A percentile compares a stretch with the other conserved stretches of the same genome.
Conservation (phyloP, 2,329 filamentous ascomycete species). For the Balansia obtecta region DNA sequence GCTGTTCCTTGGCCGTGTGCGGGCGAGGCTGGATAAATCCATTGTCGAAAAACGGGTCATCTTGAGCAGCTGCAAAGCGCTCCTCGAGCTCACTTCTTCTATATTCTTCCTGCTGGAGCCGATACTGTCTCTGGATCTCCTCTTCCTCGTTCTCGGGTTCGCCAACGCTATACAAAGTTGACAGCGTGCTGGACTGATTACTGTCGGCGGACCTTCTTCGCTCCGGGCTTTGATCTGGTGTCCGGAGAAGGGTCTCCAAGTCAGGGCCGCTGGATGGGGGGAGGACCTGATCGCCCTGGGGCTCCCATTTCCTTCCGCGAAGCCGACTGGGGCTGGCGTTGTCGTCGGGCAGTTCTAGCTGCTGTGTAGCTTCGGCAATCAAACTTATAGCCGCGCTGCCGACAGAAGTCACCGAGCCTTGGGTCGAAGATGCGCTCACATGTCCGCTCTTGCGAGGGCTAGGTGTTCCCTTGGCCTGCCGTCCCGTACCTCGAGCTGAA, state of each 20-base stretch:
- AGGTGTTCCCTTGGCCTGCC: slow-evolving; percentile 10
- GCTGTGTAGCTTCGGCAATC: slow-evolving; percentile 22
- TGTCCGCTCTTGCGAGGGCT: slow-evolving; percentile 18
- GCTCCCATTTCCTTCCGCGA: slow-evolving; percentile 17
- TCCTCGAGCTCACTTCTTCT: not conserved
- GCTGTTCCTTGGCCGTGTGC: slow-evolving; percentile 2
- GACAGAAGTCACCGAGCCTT: slow-evolving; percentile 18
- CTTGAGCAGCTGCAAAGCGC: not conserved
- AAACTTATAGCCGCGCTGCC: slow-evolving; percentile 29
- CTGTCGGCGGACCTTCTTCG: slow-evolving; percentile 25
- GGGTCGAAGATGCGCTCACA: slow-evolving; percentile 9
- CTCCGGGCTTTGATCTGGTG: slow-evolving; percentile 10
- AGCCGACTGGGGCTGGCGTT: slow-evolving; percentile 32
- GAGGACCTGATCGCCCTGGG: slow-evolving; percentile 7
- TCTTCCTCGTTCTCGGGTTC: slow-evolving; percentile 27
- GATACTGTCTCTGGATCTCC: slow-evolving; percentile 4
- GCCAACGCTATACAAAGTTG: slow-evolving; percentile 43
- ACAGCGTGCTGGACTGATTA: slow-evolving; percentile 39
- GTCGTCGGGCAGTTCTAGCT: slow-evolving; percentile 22
- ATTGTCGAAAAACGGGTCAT: slow-evolving; percentile 23
- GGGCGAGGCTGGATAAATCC: not conserved
- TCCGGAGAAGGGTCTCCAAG: slow-evolving; percentile 6
- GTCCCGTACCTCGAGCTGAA: slow-evolving; percentile 6
- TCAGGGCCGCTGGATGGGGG: slow-evolving; percentile 5
- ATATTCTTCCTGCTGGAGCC: not conserved